Base-by-base conservation (phyloP, 2,329 filamentous ascomycete genomes). In the Clarireedia monteithiana region DNA sequence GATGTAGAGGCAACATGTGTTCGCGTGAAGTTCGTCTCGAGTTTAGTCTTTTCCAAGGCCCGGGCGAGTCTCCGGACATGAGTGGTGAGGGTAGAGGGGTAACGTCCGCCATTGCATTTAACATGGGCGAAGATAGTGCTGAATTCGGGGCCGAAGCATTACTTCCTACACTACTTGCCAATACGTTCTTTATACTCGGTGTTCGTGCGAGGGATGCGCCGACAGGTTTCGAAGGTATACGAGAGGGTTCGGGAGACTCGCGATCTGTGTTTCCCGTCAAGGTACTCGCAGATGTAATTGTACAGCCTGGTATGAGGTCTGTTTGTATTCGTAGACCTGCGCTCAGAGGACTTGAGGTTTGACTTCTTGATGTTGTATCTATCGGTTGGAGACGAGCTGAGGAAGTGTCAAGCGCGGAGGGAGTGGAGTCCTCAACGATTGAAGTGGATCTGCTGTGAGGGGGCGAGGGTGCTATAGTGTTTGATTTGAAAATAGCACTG, bases 41-140 rank as follows among this genome's bases (percentile, higher is more conserved):
- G 48, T 65, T 59, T 55, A 83, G 70, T 67, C 75, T 76, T 68
- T 77, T 83, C 85, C 85, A 84, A 23, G 84, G 83, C 26, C 84
- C 83, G 12, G 84, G 81, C 1, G 85, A 87, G 64, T 85, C 83
- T 60, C 75, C 75, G 4, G 77, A 77, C 64, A 86, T 77, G 47
- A 91, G 76, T 4, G 88, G 88, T 23, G 88, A 92, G 2, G 88
- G 88, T 36, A 94, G 73, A 55, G 88, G 88, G 3, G 89, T 92
- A 60, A 94, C 74, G 68, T 90, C 86, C 59, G 84, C 83, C 82
- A 91, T 86, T 47, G 87, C 86, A 58, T 83, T 80, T 54, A 91
- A 81, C 61, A 88, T 80, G 3, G 88, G 88, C 55, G 87, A 91
- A 6, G 86, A 81, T n/a, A 86, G 77, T 30, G 79, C 74, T 3